These are phyloP conservation scores for Colletotrichum liaoningense DNA, from an alignment of 2,329 filamentous ascomycete species.

Conservation along the genomic window DNA sequence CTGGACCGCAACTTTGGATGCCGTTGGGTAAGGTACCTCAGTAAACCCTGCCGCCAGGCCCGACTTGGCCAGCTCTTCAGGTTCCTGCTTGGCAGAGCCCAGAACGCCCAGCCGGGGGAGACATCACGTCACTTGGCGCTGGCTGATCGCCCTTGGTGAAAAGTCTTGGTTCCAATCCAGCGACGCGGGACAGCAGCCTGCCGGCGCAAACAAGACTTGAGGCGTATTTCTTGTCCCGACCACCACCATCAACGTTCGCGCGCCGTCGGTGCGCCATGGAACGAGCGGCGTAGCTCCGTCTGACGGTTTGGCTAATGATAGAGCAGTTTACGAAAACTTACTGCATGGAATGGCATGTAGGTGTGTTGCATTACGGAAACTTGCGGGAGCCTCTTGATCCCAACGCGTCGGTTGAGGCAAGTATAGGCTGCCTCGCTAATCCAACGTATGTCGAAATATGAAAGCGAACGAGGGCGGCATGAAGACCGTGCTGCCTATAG, in stretches of 20 bases:
- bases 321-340: neutral
- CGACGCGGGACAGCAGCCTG: neutral
- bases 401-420: neutral
- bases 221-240: neutral
- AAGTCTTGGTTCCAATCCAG: slow-evolving; percentile 23
- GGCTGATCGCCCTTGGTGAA: slow-evolving; percentile 1
- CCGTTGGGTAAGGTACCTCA: neutral
- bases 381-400: slow-evolving; percentile 17
- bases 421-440: neutral
- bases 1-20: neutral
- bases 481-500: neutral
- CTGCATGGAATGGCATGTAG: slow-evolving; percentile 11
- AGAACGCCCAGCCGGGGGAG: neutral
- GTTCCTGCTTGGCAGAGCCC: neutral
- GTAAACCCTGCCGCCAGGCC: slow-evolving; percentile 7
- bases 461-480: neutral
- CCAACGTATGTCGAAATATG: neutral
- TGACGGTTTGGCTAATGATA: neutral
- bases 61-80: slow-evolving; percentile 26
- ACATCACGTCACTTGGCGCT: slow-evolving; percentile 24
- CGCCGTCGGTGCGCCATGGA: neutral
- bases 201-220: slow-evolving; percentile 27
- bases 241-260: neutral
- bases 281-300: neutral
- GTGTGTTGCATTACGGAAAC: slow-evolving; percentile 27